Evolutionary conservation across 768 basidiomycete species (phyloP).

Genomic region (Leccinellum luteum): DNA sequence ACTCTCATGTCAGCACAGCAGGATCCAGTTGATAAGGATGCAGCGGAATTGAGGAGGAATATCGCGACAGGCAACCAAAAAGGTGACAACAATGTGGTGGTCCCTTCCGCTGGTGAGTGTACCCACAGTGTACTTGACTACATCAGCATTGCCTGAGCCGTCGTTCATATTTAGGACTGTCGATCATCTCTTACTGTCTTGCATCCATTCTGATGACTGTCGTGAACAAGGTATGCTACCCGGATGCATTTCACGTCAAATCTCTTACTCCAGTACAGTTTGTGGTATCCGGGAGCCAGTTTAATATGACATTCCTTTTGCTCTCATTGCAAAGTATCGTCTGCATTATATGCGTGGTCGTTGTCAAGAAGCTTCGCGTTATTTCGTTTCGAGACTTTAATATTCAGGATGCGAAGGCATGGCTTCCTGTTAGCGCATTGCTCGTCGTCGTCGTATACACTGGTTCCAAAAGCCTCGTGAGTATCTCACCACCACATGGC

Average conservation of each 20-base stretch:
- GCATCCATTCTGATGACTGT: conserved; percentile 97
- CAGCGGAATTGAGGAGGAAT: conserved; percentile 55
- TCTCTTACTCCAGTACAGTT: conserved; percentile 49
- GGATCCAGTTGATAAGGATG: conserved; percentile 33
- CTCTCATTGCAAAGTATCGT: conserved; percentile 89
- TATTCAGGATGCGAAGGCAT: conserved; percentile 77
- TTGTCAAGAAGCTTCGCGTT: conserved; percentile 70
- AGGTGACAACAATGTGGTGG: conserved; percentile 7
- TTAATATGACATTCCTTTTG: conserved; percentile 97
- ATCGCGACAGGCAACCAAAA: conserved; percentile 38
- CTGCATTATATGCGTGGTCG: conserved; percentile 73
- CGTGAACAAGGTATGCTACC: conserved; percentile 77
- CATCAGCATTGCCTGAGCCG: neutral
- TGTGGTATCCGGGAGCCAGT: conserved; percentile 89
- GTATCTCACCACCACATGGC: conserved; percentile 30
- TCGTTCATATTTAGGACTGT: conserved; percentile 57
- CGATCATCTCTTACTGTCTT: conserved; percentile 85
- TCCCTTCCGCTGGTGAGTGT: conserved; percentile 27
- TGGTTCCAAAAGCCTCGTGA: conserved; percentile 91
- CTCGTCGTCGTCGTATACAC: conserved; percentile 97
- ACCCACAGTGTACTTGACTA: neutral
- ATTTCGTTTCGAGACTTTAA: conserved; percentile 87
- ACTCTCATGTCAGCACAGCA: conserved; percentile 17
- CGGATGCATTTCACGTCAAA: neutral
- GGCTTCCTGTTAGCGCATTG: conserved; percentile 93